These are phyloP conservation scores for Ceratocystiopsis minuta DNA, from an alignment of 2,329 filamentous ascomycete species.

Conservation along the genomic window DNA sequence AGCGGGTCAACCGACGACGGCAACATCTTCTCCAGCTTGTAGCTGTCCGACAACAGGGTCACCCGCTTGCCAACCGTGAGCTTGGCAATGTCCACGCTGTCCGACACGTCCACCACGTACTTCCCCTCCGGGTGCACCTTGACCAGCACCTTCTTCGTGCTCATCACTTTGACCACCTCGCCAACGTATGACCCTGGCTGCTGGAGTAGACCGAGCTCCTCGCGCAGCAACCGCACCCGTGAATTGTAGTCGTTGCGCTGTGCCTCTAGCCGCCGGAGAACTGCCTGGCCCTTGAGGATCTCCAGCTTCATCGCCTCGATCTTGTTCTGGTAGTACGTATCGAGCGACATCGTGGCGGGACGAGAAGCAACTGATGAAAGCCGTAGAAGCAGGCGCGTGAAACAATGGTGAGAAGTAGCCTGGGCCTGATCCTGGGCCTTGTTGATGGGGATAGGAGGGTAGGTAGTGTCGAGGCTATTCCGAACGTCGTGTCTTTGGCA, in stretches of 20 bases:
- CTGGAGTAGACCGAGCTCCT: slow-evolving; percentile 89
- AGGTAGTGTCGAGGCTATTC: too few relatives aligned
- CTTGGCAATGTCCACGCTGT: slow-evolving; percentile 85
- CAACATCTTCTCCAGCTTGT: slow-evolving; percentile 97
- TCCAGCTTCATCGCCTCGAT: slow-evolving; percentile 99
- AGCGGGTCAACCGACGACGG: slow-evolving; percentile 96
- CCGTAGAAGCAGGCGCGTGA: too few relatives aligned
- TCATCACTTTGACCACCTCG: slow-evolving; percentile 99
- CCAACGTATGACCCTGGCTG: slow-evolving; percentile 97
- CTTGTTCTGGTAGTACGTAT: slow-evolving; percentile 99
- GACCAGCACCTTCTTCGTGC: slow-evolving; percentile 96
- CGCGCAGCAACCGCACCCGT: slow-evolving; percentile 77
- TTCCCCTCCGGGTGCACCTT: slow-evolving; percentile 99
- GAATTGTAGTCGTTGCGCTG: slow-evolving; percentile 99
- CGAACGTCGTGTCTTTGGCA: too few relatives aligned
- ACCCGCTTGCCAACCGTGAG: slow-evolving; percentile 96
- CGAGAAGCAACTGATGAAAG: too few relatives aligned
- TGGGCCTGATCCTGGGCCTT: too few relatives aligned
- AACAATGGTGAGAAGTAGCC: too few relatives aligned
- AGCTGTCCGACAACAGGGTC: slow-evolving; percentile 87
- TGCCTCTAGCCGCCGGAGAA: slow-evolving; percentile 83
- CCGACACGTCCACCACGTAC: slow-evolving; percentile 96
- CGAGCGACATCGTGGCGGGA: slow-evolving; percentile 70
- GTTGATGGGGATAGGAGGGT: too few relatives aligned
- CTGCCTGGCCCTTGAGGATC: slow-evolving; percentile 96